Conservation (phyloP, 2,329 filamentous ascomycete species). For the Arthrobotrys conoides region DNA sequence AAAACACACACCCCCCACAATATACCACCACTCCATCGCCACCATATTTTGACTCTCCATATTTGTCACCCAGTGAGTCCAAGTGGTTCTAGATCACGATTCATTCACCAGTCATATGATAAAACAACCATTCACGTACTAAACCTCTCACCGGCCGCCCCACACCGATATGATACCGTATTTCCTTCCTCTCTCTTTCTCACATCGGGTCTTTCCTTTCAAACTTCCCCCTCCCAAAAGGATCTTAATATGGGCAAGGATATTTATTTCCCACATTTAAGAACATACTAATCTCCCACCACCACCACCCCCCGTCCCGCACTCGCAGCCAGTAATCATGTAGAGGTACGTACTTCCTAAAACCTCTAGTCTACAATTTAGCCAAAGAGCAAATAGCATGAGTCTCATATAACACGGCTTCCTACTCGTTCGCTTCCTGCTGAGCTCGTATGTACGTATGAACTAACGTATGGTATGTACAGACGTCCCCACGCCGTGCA, state of each 20-base stretch:
- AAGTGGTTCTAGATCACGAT: slow-evolving; percentile 37
- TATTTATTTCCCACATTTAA: slow-evolving; percentile 16
- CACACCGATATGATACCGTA: slow-evolving; percentile 18
- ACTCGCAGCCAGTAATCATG: slow-evolving; percentile 26
- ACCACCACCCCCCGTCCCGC: slow-evolving; percentile 31
- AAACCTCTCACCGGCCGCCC: slow-evolving; percentile 21
- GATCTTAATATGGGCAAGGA: slow-evolving; percentile 2
- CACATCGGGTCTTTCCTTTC: neutral
- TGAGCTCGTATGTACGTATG: slow-evolving; percentile 8
- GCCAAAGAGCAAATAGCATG: slow-evolving; percentile 3
- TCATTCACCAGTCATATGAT: slow-evolving; percentile 16
- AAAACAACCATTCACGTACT: slow-evolving; percentile 36
- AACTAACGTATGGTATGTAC: slow-evolving; percentile 2
- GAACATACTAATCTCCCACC: slow-evolving; percentile 20
- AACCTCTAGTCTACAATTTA: neutral
- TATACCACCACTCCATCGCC: slow-evolving; percentile 15
- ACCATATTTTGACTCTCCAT: slow-evolving; percentile 35
- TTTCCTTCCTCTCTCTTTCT: neutral
- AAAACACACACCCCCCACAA: slow-evolving; percentile 12
- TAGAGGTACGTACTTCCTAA: slow-evolving; percentile 27
- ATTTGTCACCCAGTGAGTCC: slow-evolving; percentile 44
- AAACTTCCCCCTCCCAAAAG: neutral
- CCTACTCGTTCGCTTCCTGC: slow-evolving; percentile 27
- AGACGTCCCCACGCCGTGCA: slow-evolving; percentile 10
- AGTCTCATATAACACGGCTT: slow-evolving; percentile 5